Percentiles rank a stretch among this genome's conserved stretches.
These are phyloP conservation scores for Clavispora santaluciae DNA, from an alignment of 805 yeast species.

Conservation along the genomic window DNA sequence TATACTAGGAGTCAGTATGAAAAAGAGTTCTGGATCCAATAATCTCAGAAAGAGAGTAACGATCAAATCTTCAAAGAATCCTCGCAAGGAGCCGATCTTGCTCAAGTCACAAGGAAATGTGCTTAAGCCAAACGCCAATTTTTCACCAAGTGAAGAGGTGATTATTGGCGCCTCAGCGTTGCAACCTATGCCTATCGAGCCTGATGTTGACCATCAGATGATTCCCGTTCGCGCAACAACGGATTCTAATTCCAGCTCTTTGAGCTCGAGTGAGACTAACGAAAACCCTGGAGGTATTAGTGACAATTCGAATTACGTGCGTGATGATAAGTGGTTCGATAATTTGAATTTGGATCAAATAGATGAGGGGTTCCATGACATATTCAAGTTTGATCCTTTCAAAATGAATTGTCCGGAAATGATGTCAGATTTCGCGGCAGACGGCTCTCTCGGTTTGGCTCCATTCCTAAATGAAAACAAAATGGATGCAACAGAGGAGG, in stretches of 20 bases:
- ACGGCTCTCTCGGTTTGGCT: conserved; percentile 74
- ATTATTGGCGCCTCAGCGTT: not conserved
- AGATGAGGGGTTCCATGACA: conserved; percentile 16
- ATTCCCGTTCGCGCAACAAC: not conserved
- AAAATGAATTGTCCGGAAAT: conserved; percentile 26
- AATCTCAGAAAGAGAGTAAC: not conserved
- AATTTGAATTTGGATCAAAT: not conserved
- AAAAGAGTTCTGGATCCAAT: conserved; percentile 11
- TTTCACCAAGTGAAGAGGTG: not conserved
- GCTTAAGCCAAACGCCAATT: not conserved
- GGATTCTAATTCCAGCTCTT: too few species aligned
- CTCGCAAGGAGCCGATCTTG: not conserved
- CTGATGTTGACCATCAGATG: not conserved
- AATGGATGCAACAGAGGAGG: not conserved
- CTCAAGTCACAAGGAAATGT: not conserved
- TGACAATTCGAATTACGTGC: not conserved
- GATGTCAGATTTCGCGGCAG: conserved; percentile 64
- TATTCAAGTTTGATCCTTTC: conserved; percentile 37
- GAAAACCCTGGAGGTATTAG: too few species aligned
- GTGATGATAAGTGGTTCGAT: not conserved
- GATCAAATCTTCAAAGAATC: not conserved
- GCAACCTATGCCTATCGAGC: not conserved
- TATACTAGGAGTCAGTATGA: conserved; percentile 50
- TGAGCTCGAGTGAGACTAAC: not conserved
- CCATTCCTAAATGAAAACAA: conserved; percentile 42